A percentile compares a stretch with the other conserved stretches of the same genome.
These are phyloP conservation scores for Saccharomyces eubayanus DNA, from an alignment of 805 yeast species.

Conservation along the genomic window DNA sequence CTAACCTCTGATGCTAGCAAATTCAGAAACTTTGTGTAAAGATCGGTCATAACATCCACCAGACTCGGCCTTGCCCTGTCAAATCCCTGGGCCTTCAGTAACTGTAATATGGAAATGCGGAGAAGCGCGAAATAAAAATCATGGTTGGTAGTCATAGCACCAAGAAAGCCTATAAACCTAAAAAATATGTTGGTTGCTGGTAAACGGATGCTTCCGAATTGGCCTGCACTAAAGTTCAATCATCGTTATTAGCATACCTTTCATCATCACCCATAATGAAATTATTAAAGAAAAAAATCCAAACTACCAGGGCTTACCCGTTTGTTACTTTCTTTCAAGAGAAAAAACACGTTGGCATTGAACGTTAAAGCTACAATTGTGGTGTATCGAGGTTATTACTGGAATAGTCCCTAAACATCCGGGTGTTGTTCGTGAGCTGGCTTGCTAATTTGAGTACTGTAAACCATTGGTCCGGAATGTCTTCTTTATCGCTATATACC, in stretches of 20 bases:
- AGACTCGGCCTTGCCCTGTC: constrained; percentile 66
- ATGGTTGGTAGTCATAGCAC: constrained; percentile 19
- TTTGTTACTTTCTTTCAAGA: background rate
- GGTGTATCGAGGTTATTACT: background rate
- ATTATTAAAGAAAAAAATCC: background rate
- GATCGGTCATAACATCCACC: constrained; percentile 68
- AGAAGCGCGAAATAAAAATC: constrained; percentile 42
- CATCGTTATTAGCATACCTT: background rate
- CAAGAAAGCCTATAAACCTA: background rate
- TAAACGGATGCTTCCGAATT: background rate
- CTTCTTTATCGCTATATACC: constrained; percentile 63
- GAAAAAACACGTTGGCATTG: background rate
- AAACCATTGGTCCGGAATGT: constrained; percentile 6
- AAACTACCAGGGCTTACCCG: background rate
- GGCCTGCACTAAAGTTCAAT: background rate
- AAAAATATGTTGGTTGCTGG: background rate
- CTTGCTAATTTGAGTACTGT: background rate
- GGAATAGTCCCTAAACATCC: background rate
- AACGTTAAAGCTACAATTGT: background rate
- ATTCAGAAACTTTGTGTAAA: constrained; percentile 56
- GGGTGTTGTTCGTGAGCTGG: background rate
- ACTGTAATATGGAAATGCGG: constrained; percentile 44
- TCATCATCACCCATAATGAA: background rate
- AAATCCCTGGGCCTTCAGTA: constrained; percentile 72
- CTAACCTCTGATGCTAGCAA: constrained; percentile 44